phyloP scores from a whole-genome alignment of 2,329 filamentous ascomycete species.

The Claviceps sp. region DNA sequence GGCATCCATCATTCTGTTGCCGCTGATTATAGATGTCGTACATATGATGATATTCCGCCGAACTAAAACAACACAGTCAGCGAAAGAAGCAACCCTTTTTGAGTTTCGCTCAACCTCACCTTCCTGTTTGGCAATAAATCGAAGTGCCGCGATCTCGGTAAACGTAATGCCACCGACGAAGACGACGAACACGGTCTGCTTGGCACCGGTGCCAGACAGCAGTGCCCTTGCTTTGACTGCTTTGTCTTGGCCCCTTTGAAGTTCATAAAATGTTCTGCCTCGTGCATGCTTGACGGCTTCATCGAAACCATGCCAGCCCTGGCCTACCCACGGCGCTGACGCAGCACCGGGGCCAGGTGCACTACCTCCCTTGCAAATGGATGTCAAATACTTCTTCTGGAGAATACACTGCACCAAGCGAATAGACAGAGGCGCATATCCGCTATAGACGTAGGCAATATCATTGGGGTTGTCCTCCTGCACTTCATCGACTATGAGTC shows the following conservation, averaged over 20 bases:
- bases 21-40: constrained; percentile 82
- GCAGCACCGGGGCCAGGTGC: constrained; percentile 16
- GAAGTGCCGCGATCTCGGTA: constrained; percentile 84
- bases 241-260: constrained; percentile 86
- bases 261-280: constrained; percentile 81
- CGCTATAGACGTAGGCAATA: constrained; percentile 94
- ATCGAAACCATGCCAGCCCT: constrained; percentile 89
- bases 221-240: constrained; percentile 76
- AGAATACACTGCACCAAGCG: constrained; percentile 84
- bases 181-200: constrained; percentile 88
- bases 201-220: constrained; percentile 62
- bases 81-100: background rate
- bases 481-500: constrained; percentile 89
- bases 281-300: constrained; percentile 78
- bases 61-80: constrained; percentile 25
- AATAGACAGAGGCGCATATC: constrained; percentile 86
- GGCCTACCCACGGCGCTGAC: constrained; percentile 42
- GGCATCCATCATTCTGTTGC: constrained; percentile 76
- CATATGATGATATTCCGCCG: constrained; percentile 80
- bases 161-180: constrained; percentile 96
- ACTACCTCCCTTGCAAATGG: constrained; percentile 51
- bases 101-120: constrained; percentile 26
- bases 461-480: constrained; percentile 91
- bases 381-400: constrained; percentile 74
- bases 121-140: constrained; percentile 77